phyloP scores from a whole-genome alignment of 495 filamentous ascomycete species.

The Tricharina praecox region DNA sequence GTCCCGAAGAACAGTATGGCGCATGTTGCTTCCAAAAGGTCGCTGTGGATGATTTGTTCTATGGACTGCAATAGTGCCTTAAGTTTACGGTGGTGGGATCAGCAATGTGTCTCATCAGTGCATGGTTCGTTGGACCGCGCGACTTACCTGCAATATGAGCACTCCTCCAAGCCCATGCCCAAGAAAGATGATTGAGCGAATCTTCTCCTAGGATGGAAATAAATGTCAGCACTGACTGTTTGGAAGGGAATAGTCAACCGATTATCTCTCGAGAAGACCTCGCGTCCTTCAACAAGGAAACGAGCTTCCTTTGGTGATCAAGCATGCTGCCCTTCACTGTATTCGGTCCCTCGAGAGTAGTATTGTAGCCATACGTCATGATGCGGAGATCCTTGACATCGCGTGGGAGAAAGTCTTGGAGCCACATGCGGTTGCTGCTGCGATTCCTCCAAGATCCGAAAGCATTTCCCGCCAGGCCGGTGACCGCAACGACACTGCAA shows the following conservation, averaged over 20 bases:
- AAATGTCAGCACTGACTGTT: no score
- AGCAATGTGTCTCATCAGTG: no score
- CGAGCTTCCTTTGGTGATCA: no score
- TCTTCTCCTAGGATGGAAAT: no score
- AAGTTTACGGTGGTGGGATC: no score
- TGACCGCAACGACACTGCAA: constrained; percentile 1
- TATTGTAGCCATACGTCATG: constrained; percentile 24
- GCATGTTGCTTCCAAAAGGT: background rate
- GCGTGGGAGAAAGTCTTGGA: constrained; percentile 17
- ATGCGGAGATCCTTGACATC: constrained; percentile 18
- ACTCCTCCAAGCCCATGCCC: constrained; percentile 27
- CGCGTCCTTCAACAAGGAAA: no score
- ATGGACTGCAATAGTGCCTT: no score
- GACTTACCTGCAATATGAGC: constrained; percentile 20
- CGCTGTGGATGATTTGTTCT: no score
- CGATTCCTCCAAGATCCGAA: constrained; percentile 2
- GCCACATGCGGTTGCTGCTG: constrained; percentile 15
- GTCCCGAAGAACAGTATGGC: constrained; percentile 7
- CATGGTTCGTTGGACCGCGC: background rate
- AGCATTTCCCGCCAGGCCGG: constrained; percentile 7
- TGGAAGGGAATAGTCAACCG: no score
- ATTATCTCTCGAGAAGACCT: no score
- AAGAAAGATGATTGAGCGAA: constrained; percentile 25
- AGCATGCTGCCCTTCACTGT: no score
- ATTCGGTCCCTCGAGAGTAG: background rate